Conservation (phyloP, 805 yeast genomes). For the Candida railenensis region DNA sequence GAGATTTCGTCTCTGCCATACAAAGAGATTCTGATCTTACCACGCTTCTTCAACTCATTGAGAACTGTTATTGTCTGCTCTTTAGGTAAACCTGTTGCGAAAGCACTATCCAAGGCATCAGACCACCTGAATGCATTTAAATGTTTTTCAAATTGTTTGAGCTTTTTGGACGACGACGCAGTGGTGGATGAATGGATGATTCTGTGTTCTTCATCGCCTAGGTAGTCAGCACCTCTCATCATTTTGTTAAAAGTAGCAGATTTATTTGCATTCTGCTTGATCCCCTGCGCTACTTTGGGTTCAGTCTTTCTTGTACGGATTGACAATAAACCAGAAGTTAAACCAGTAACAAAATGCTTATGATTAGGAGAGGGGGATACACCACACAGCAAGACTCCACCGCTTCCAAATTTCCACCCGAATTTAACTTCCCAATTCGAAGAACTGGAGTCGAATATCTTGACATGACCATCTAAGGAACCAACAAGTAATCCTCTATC, state of each 20-base stretch:
- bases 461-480: slow-evolving; percentile 95
- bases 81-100: slow-evolving; percentile 71
- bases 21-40: slow-evolving; percentile 81
- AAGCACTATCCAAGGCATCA: slow-evolving; percentile 88
- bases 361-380: slow-evolving; percentile 70
- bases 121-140: slow-evolving; percentile 88
- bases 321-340: slow-evolving; percentile 84
- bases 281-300: slow-evolving; percentile 52
- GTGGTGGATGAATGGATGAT: slow-evolving; percentile 56
- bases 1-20: slow-evolving; percentile 82
- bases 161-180: slow-evolving; percentile 51
- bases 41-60: slow-evolving; percentile 83
- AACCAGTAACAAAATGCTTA: slow-evolving; percentile 89
- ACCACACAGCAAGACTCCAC: slow-evolving; percentile 87
- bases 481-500: slow-evolving; percentile 87
- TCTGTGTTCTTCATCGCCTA: slow-evolving; percentile 83
- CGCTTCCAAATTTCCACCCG: slow-evolving; percentile 93
- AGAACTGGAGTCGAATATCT: slow-evolving; percentile 78
- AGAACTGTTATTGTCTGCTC: slow-evolving; percentile 81
- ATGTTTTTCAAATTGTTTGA: slow-evolving; percentile 79
- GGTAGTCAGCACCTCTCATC: slow-evolving; percentile 88
- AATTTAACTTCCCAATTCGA: slow-evolving; percentile 83
- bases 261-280: slow-evolving; percentile 39
- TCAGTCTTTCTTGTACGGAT: slow-evolving; percentile 82
- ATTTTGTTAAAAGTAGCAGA: slow-evolving; percentile 72